phyloP scores from a whole-genome alignment of 1,139 yeast species.

The Magnusiomyces suaveolens region DNA sequence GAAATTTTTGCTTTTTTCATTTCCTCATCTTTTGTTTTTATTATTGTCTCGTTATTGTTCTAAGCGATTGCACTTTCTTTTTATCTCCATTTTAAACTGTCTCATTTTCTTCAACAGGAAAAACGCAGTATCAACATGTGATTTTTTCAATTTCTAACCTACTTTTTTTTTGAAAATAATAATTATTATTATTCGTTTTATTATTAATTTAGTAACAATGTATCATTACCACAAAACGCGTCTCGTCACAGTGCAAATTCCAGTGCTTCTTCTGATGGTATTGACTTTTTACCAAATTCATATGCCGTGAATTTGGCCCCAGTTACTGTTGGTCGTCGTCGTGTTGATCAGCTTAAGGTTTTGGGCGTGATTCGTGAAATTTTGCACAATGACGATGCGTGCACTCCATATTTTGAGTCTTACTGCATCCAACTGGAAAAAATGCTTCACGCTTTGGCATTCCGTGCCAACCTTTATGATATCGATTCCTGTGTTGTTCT shows the following conservation, averaged over 20 bases:
- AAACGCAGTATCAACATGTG: too few species aligned
- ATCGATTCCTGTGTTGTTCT: constrained; percentile 40
- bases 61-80: neutral
- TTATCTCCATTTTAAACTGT: too few species aligned
- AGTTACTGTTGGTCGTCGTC: constrained; percentile 20
- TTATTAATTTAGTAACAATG: neutral
- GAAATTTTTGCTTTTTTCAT: neutral
- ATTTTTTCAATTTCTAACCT: neutral
- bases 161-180: too few species aligned
- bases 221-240: neutral
- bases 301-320: constrained; percentile 13
- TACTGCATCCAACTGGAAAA: constrained; percentile 32
- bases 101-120: too few species aligned
- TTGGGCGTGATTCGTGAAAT: constrained; percentile 31
- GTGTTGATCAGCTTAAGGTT: constrained; percentile 31
- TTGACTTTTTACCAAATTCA: constrained; percentile 6
- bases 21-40: neutral
- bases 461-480: constrained; percentile 31
- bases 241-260: neutral
- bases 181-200: neutral
- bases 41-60: neutral
- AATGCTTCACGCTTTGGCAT: constrained; percentile 32
- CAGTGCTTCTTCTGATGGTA: neutral
- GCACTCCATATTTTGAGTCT: constrained; percentile 26
- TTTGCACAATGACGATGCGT: constrained; percentile 29